These are phyloP conservation scores for Ophiosphaerella korrae DNA, from an alignment of 2,329 filamentous ascomycete genomes.

Conservation along the genomic window DNA sequence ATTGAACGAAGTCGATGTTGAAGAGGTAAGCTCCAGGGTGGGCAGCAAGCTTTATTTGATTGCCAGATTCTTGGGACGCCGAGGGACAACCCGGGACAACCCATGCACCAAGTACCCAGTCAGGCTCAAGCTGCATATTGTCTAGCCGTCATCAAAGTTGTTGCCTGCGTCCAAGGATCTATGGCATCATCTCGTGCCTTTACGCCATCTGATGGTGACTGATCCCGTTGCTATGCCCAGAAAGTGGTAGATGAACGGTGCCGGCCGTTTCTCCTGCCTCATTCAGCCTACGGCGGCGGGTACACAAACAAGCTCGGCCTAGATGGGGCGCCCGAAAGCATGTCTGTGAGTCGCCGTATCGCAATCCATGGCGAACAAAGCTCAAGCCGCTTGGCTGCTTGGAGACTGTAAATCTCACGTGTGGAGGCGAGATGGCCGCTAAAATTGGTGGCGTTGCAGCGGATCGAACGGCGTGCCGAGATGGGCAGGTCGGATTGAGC, in stretches of 20 bases:
- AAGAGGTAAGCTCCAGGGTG: constrained; percentile 12
- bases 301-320: constrained; percentile 31
- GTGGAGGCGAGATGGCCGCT: constrained; percentile 9
- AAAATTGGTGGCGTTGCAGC: constrained; percentile 18
- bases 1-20: constrained; percentile 32
- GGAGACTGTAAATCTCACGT: constrained; percentile 8
- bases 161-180: constrained; percentile 11
- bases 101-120: constrained; percentile 7
- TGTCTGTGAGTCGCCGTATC: constrained; percentile 25
- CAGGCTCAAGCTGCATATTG: constrained; percentile 18
- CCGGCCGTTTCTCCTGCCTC: constrained; percentile 27
- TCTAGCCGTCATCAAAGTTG: constrained; percentile 9
- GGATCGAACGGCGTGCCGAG: constrained; percentile 15
- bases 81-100: constrained; percentile 6
- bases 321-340: constrained; percentile 26
- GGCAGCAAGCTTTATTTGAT: constrained; percentile 32
- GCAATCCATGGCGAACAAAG: constrained; percentile 15
- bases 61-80: constrained; percentile 9
- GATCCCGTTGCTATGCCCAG: constrained; percentile 10
- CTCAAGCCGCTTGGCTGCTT: constrained; percentile 23
- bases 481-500: constrained; percentile 16
- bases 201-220: neutral
- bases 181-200: constrained; percentile 22
- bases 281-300: constrained; percentile 17
- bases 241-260: constrained; percentile 10